These are phyloP conservation scores for Zoysia japonica DNA, from an alignment of 176 grass and related monocot genomes.

Conservation along the genomic window DNA sequence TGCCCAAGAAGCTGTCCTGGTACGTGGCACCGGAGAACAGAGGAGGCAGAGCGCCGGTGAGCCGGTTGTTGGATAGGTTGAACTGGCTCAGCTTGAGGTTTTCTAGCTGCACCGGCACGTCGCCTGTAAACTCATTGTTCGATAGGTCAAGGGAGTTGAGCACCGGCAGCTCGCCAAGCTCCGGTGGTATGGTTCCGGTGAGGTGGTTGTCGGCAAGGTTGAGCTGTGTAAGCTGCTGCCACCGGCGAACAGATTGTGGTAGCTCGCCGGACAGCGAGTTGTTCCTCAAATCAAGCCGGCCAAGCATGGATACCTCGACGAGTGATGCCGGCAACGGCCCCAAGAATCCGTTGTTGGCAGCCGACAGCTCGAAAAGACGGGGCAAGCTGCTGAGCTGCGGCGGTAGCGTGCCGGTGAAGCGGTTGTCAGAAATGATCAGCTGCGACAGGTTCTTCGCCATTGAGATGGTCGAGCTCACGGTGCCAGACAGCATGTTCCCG, in stretches of 20 bases:
- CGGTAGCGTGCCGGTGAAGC: constrained; percentile 61
- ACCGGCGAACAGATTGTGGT: constrained; percentile 58
- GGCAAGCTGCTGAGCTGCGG: constrained; percentile 52
- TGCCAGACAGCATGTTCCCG: constrained; percentile 60
- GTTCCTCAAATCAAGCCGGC: constrained; percentile 61
- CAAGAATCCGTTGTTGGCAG: constrained; percentile 56
- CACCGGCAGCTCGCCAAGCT: constrained; percentile 77
- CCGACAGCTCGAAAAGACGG: constrained; percentile 64
- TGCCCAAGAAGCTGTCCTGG: constrained; percentile 68
- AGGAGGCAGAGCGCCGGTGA: constrained; percentile 63
- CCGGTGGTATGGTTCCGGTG: constrained; percentile 59
- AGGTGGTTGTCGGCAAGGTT: constrained; percentile 73
- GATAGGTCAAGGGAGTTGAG: constrained; percentile 95
- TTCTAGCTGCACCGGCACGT: constrained; percentile 66
- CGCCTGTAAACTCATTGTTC: constrained; percentile 54
- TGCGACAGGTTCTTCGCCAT: constrained; percentile 66
- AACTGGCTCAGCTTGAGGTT: constrained; percentile 84
- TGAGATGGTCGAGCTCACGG: constrained; percentile 45
- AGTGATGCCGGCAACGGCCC: constrained; percentile 63
- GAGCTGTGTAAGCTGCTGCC: constrained; percentile 79
- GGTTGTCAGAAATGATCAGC: constrained; percentile 73
- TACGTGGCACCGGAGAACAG: constrained; percentile 54
- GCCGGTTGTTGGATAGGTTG: constrained; percentile 78
- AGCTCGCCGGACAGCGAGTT: constrained; percentile 79
- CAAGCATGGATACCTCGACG: constrained; percentile 55